Base-by-base conservation (phyloP, 345 rosid species). In the Salix koriyanagi region DNA sequence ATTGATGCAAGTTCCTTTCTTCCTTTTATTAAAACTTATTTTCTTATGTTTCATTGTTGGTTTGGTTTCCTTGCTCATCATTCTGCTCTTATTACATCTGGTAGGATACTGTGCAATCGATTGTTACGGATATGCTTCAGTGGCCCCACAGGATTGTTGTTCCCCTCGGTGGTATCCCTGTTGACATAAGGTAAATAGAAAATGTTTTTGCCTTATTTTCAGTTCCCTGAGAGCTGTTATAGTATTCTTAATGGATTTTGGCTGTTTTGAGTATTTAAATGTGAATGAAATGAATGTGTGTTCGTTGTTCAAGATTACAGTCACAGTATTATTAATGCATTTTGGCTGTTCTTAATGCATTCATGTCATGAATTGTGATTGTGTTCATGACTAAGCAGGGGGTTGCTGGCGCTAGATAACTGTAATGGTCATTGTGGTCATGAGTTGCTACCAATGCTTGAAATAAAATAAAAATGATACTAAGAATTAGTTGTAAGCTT, bases 141-240 rank as follows among this genome's bases (percentile, higher is more conserved):
- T 96, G 98, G 99, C 99, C 99, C 44, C 97, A 92, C 83, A 91
- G 98, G 87, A 94, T 96, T 79, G 97, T 94, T 84, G 98, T 96
- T 74, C 99, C 99, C 65, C 82, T 96, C 75, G 99, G 99, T 79
- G 99, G 97, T 78, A 82, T 88, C 65, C 90, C 92, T 75, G 96
- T 91, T 79, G 99, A 96, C 83, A 76, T 80, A 14, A 94, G 98
- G 99, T 94, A 77, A 76, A 46, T 23, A 78, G 73, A 13, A 39
- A 46, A 9, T 74, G 39, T 26, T 69, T 25, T 44, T 69, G 42
- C 46, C 46, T 41, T 41, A 18, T 58, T 39, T 37, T 77, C 72
- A 1, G 42, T 67, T 65, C 32, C 48, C 48, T 25, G 6, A 11
- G 65, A 52, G 41, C 56, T 21, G 37, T 60, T 41, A 28, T 1